phyloP scores from a whole-genome alignment of 2,329 filamentous ascomycete genomes.

The Ramularia endophylla region DNA sequence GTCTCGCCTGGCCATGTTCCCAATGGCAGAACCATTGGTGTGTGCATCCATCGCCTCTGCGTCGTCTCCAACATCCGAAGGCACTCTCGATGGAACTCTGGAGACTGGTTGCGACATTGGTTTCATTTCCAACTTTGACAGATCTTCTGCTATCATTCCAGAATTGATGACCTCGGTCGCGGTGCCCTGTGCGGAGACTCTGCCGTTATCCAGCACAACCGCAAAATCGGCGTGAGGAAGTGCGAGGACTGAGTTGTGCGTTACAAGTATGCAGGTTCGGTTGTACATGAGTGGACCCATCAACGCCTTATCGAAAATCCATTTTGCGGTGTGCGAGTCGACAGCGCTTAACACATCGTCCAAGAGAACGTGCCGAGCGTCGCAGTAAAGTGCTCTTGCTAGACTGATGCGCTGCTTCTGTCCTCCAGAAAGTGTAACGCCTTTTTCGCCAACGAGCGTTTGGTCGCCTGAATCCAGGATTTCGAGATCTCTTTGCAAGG shows the following conservation, averaged over 20 bases:
- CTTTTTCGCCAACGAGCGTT: conserved; percentile 93
- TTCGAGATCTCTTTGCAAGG: conserved; percentile 81
- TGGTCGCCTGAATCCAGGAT: conserved; percentile 90
- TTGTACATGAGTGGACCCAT: conserved; percentile 80
- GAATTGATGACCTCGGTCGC: conserved; percentile 73
- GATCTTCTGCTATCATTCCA: conserved; percentile 83
- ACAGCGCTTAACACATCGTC: conserved; percentile 96
- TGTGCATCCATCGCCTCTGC: conserved; percentile 22
- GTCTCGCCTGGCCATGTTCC: conserved; percentile 31
- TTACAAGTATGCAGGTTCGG: conserved; percentile 90
- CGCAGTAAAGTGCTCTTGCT: conserved; percentile 94
- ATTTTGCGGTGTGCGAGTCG: conserved; percentile 94
- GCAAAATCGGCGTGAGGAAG: conserved; percentile 74
- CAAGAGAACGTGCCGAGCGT: conserved; percentile 80
- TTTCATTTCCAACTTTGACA: conserved; percentile 59
- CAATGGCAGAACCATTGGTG: conserved; percentile 41
- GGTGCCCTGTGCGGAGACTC: conserved; percentile 68
- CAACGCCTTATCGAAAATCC: conserved; percentile 94
- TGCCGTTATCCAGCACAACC: conserved; percentile 82
- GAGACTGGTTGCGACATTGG: conserved; percentile 66
- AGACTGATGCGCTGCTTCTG: conserved; percentile 97
- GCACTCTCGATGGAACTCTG: conserved; percentile 67
- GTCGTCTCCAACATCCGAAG: conserved; percentile 65
- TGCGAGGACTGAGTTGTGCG: conserved; percentile 88
- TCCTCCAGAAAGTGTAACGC: conserved; percentile 90